Conservation (phyloP, 106 monocot species). For the Phalaenopsis equestris region DNA sequence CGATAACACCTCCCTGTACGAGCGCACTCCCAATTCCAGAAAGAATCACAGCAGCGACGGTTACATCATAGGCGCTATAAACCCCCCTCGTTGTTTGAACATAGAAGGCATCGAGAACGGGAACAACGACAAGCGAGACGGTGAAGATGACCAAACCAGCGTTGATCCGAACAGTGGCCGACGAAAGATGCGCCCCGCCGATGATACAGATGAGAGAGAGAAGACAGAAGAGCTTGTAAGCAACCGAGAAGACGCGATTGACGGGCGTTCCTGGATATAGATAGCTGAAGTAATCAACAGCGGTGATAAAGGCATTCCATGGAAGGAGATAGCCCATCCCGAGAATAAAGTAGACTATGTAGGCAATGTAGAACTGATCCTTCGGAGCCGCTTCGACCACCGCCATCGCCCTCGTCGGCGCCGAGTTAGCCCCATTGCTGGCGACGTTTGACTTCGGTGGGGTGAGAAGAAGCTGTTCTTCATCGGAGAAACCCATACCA, state of each 20-base stretch:
- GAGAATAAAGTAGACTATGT: conserved; percentile 67
- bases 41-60: conserved; percentile 42
- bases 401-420: background rate
- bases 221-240: conserved; percentile 70
- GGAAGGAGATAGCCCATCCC: conserved; percentile 87
- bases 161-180: conserved; percentile 59
- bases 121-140: conserved; percentile 46
- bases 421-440: conserved; percentile 2
- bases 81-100: conserved; percentile 37
- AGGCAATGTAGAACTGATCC: conserved; percentile 59
- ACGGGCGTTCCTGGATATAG: conserved; percentile 67
- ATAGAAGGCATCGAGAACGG: conserved; percentile 50
- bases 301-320: conserved; percentile 97
- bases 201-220: conserved; percentile 56
- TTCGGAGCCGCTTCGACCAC: conserved; percentile 18
- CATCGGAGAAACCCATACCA: background rate
- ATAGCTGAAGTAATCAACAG: conserved; percentile 94
- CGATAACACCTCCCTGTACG: conserved; percentile 74
- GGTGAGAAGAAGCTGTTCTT: conserved; percentile 9
- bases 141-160: conserved; percentile 55
- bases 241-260: conserved; percentile 85
- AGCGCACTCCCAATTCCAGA: conserved; percentile 62
- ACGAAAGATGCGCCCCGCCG: conserved; percentile 39
- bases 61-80: conserved; percentile 52
- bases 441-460: background rate